phyloP scores from a whole-genome alignment of 164 flowering plant species.

The Nelumbo lutea region DNA sequence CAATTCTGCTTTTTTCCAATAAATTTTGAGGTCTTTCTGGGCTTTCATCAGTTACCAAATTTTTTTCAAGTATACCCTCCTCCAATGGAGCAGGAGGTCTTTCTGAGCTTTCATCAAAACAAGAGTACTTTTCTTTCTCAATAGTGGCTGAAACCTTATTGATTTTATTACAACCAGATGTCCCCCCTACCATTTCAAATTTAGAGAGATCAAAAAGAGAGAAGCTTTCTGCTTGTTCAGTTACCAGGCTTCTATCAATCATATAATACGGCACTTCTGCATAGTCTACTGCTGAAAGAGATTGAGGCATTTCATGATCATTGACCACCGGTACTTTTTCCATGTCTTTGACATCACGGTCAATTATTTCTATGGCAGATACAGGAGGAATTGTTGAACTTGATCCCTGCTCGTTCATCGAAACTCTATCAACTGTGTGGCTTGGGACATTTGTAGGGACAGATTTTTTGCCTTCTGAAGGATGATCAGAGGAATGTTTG shows the following conservation, averaged over 20 bases:
- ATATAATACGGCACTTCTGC: constrained; percentile 26
- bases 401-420: constrained; percentile 20
- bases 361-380: constrained; percentile 13
- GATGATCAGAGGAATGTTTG: neutral
- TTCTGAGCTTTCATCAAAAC: neutral
- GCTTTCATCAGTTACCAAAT: neutral
- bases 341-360: constrained; percentile 4
- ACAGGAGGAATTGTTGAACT: constrained; percentile 3
- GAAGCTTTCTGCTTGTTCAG: constrained; percentile 12
- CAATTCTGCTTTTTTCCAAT: neutral
- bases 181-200: constrained; percentile 17
- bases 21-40: neutral
- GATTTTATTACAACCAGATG: constrained; percentile 6
- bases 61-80: no score
- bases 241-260: constrained; percentile 19
- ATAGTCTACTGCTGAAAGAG: neutral
- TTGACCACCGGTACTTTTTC: neutral
- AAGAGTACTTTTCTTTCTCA: constrained; percentile 6
- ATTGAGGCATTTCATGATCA: neutral
- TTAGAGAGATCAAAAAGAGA: constrained; percentile 24
- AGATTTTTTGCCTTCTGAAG: neutral
- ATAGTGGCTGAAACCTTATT: neutral
- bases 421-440: constrained; percentile 13
- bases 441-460: constrained; percentile 1
- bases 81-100: no score